Conservation (phyloP, 208 protist species). For the Herpetomonas samuelpessoai region DNA sequence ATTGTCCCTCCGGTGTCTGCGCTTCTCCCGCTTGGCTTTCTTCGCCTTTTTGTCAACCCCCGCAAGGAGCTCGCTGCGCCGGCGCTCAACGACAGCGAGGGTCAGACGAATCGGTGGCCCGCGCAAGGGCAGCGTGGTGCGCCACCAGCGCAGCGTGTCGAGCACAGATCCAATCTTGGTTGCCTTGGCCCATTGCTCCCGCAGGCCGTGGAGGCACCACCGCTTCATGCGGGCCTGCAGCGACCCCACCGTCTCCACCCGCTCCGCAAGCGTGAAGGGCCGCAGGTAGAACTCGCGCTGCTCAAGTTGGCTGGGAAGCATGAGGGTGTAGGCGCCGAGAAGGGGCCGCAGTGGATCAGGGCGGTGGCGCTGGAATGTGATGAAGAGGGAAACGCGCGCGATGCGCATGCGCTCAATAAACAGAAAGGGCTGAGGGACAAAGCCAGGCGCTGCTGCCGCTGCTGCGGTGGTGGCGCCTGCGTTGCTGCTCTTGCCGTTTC, state of each 20-base stretch:
- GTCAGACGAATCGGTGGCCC: conserved; percentile 31
- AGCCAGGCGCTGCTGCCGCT: conserved; percentile 3
- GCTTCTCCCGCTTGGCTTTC: neutral
- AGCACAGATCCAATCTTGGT: conserved; percentile 66
- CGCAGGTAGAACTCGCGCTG: conserved; percentile 53
- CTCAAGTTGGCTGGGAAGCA: conserved; percentile 57
- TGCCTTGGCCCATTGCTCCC: conserved; percentile 78
- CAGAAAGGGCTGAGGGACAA: conserved; percentile 22
- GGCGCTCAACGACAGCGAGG: conserved; percentile 21
- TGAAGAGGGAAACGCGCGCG: conserved; percentile 44
- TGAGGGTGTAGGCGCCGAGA: conserved; percentile 66
- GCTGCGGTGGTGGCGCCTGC: neutral
- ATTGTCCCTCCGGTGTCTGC: neutral
- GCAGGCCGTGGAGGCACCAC: conserved; percentile 58
- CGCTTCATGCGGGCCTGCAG: conserved; percentile 28
- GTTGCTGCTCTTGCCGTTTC: neutral
- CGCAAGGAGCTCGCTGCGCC: conserved; percentile 1
- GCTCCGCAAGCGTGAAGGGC: conserved; percentile 32
- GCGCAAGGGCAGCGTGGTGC: conserved; percentile 22
- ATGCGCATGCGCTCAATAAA: conserved; percentile 50
- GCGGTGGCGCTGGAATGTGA: conserved; percentile 56
- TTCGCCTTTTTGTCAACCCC: no score
- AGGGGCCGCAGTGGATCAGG: conserved; percentile 59
- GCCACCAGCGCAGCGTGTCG: conserved; percentile 40
- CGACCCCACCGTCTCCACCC: conserved; percentile 46